Conservation (phyloP, 163 green algal species). For the Scenedesmus sp. region DNA sequence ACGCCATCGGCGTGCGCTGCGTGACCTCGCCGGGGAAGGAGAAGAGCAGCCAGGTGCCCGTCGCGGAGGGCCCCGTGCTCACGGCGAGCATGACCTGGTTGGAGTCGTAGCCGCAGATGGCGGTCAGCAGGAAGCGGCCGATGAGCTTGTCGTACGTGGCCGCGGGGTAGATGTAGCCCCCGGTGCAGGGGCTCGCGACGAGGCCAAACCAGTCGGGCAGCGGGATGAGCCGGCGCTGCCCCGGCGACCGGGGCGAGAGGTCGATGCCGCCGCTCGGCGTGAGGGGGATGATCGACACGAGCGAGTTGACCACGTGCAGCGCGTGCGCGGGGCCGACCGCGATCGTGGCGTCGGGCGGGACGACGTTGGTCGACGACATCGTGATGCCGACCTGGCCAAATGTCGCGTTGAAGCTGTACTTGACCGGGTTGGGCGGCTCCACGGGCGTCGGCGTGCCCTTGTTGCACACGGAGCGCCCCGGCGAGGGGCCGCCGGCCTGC, state of each 20-base stretch:
- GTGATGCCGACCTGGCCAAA: conserved; percentile 7
- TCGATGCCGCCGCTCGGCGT: background rate
- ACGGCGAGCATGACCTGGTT: conserved; percentile 33
- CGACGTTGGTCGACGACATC: conserved; percentile 18
- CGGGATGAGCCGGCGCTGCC: background rate
- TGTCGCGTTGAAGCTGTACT: background rate
- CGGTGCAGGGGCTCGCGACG: conserved; percentile 16
- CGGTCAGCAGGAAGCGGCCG: conserved; percentile 31
- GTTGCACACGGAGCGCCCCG: conserved; percentile 18
- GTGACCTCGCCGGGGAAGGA: conserved; percentile 35
- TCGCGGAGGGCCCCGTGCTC: background rate
- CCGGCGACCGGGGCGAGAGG: background rate
- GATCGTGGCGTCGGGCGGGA: conserved; percentile 8
- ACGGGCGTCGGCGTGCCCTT: conserved; percentile 2
- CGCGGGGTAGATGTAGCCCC: conserved; percentile 37
- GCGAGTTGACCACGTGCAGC: conserved; percentile 39
- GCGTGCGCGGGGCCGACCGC: conserved; percentile 15
- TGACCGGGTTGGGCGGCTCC: background rate
- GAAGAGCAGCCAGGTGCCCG: conserved; percentile 27
- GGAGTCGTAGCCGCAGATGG: conserved; percentile 21
- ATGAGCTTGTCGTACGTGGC: conserved; percentile 38
- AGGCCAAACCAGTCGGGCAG: conserved; percentile 36
- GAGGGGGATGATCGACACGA: conserved; percentile 18
- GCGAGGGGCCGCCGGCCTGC: background rate
- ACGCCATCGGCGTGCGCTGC: background rate